Conservation (phyloP, 2,329 filamentous ascomycete genomes). For the Mycosphaerella sp. region DNA sequence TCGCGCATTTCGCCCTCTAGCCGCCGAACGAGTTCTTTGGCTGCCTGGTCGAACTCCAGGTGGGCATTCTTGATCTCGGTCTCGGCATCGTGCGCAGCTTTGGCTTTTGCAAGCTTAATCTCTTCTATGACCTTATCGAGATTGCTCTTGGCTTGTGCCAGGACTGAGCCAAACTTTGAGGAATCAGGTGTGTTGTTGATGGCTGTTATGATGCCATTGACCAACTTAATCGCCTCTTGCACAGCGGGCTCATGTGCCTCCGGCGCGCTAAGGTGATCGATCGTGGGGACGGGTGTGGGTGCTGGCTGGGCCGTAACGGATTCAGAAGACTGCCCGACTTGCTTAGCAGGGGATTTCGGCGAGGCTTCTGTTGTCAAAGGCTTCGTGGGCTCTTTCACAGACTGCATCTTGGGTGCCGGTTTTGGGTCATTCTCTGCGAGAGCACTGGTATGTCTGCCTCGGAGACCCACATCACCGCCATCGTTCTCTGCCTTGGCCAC, state of each 20-base stretch:
- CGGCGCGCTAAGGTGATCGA: conserved; percentile 70
- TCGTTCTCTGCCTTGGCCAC: conserved; percentile 56
- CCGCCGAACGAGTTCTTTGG: conserved; percentile 79
- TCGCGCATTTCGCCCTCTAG: conserved; percentile 74
- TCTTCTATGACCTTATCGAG: conserved; percentile 70
- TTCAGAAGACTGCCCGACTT: conserved; percentile 17
- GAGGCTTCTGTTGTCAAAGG: conserved; percentile 20
- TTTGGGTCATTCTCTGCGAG: conserved; percentile 46
- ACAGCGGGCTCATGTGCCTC: conserved; percentile 79
- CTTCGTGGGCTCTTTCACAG: conserved; percentile 22
- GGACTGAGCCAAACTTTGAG: conserved; percentile 67
- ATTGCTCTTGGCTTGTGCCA: conserved; percentile 80
- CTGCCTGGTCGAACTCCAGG: conserved; percentile 77
- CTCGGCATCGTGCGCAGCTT: conserved; percentile 64
- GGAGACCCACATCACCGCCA: conserved; percentile 34
- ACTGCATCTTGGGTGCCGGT: conserved; percentile 29
- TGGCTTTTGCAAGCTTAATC: conserved; percentile 66
- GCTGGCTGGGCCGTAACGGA: conserved; percentile 34
- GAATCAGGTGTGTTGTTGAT: conserved; percentile 80
- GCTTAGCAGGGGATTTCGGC: conserved; percentile 17
- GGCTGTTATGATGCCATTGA: conserved; percentile 92
- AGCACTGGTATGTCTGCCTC: conserved; percentile 58
- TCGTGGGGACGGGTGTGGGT: conserved; percentile 49
- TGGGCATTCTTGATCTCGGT: conserved; percentile 64
- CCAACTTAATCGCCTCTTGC: conserved; percentile 86